These are phyloP conservation scores for Areca catechu DNA, from an alignment of 176 grass and related monocot genomes.

Conservation along the genomic window DNA sequence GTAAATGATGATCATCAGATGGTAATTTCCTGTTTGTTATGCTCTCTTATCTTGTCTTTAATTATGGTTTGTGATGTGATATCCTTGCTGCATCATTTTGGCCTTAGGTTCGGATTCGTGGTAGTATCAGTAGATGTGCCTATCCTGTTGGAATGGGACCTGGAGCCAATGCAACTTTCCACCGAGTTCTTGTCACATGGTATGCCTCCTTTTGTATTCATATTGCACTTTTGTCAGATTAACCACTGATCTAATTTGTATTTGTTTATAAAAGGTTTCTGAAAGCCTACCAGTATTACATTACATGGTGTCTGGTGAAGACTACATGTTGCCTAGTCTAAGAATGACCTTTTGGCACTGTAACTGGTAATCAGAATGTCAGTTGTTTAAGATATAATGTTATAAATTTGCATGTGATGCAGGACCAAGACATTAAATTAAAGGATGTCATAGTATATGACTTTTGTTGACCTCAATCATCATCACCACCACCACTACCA, in stretches of 20 bases:
- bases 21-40: slow-evolving; percentile 40
- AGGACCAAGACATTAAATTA: too few species aligned
- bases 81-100: slow-evolving; percentile 15
- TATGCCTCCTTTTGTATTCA: slow-evolving; percentile 22
- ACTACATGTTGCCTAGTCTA: too few species aligned
- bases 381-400: too few species aligned
- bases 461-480: too few species aligned
- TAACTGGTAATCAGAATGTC: too few species aligned
- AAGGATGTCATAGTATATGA: too few species aligned
- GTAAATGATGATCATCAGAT: slow-evolving; percentile 49
- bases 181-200: slow-evolving; percentile 54
- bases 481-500: too few species aligned
- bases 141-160: slow-evolving; percentile 63
- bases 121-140: slow-evolving; percentile 40
- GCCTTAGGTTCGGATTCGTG: slow-evolving; percentile 56
- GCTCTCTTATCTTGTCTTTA: slow-evolving; percentile 15
- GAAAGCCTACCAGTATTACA: too few species aligned
- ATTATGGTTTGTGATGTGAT: slow-evolving; percentile 16
- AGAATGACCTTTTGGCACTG: too few species aligned
- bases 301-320: too few species aligned
- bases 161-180: slow-evolving; percentile 61
- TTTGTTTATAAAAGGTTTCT: too few species aligned
- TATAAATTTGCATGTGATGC: too few species aligned
- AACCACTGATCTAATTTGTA: neutral
- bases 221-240: slow-evolving; percentile 15